Evolutionary conservation across 345 rosid species (phyloP).

Genomic region (Linum usitatissimum): DNA sequence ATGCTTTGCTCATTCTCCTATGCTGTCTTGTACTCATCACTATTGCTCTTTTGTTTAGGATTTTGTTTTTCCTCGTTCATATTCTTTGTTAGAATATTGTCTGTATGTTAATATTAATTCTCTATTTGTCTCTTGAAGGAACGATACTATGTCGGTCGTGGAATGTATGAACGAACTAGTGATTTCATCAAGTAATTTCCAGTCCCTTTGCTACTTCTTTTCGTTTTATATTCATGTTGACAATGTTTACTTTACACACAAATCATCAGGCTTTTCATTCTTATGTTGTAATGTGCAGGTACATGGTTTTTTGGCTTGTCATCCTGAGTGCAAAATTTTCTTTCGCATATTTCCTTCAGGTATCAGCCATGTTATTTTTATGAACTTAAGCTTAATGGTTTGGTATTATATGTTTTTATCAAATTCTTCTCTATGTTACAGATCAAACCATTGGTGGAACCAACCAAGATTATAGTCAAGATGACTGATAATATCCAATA

Average conservation of each 20-base stretch:
- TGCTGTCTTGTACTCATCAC: not conserved
- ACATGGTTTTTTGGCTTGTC: slow-evolving; percentile 83
- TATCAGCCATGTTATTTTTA: slow-evolving; percentile 9
- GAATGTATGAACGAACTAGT: slow-evolving; percentile 85
- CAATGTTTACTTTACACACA: not conserved
- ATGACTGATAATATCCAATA: slow-evolving; percentile 40
- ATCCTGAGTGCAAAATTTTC: slow-evolving; percentile 70
- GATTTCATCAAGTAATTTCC: slow-evolving; percentile 70
- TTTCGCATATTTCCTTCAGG: slow-evolving; percentile 92
- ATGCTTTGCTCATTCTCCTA: slow-evolving; percentile 2
- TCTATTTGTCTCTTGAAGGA: slow-evolving; percentile 43
- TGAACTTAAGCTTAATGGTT: not conserved
- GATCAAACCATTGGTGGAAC: slow-evolving; percentile 79
- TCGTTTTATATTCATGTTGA: not conserved
- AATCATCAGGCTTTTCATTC: not conserved
- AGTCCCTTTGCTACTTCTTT: slow-evolving; percentile 7
- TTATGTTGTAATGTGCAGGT: slow-evolving; percentile 37
- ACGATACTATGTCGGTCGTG: slow-evolving; percentile 87
- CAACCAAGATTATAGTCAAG: slow-evolving; percentile 47
- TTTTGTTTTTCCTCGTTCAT: not conserved
- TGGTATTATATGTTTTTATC: not conserved
- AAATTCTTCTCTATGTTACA: slow-evolving; percentile 22
- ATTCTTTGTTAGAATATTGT: not conserved
- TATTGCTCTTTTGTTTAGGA: not conserved
- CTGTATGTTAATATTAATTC: slow-evolving; percentile 1